These are phyloP conservation scores for Pseudogymnoascus sp. DNA, from an alignment of 2,329 filamentous ascomycete genomes.

Conservation along the genomic window DNA sequence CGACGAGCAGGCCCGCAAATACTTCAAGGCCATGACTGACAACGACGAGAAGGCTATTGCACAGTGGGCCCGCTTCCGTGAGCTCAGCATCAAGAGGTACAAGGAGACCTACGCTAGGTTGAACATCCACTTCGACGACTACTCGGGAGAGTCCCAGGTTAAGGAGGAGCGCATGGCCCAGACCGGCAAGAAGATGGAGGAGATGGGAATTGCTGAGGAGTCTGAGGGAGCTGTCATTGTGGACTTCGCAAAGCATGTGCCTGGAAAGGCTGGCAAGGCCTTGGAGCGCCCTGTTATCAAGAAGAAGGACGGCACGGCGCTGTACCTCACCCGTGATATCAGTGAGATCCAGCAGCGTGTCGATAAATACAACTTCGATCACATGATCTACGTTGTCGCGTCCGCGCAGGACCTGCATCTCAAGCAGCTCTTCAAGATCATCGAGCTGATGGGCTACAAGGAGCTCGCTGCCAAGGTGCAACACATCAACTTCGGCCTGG, in stretches of 20 bases:
- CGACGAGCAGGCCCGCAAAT: constrained; percentile 66
- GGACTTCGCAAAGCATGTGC: constrained; percentile 59
- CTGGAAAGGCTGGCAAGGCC: constrained; percentile 58
- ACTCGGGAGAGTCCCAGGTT: constrained; percentile 68
- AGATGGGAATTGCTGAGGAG: constrained; percentile 57
- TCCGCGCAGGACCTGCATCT: constrained; percentile 65
- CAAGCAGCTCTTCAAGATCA: constrained; percentile 66
- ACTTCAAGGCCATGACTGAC: constrained; percentile 65
- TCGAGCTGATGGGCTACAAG: constrained; percentile 60
- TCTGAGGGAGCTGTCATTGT: constrained; percentile 65
- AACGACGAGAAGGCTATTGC: constrained; percentile 51
- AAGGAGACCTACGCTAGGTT: constrained; percentile 59
- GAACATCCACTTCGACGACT: constrained; percentile 62
- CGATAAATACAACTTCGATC: constrained; percentile 58
- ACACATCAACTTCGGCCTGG: constrained; percentile 69
- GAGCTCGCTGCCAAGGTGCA: constrained; percentile 60
- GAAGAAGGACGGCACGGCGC: constrained; percentile 65
- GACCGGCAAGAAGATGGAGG: constrained; percentile 51
- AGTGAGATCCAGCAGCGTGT: constrained; percentile 61
- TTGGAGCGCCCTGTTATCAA: constrained; percentile 63
- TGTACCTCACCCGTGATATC: constrained; percentile 72
- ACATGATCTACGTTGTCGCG: constrained; percentile 74
- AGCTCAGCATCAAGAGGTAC: constrained; percentile 59
- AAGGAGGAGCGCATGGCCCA: constrained; percentile 56
- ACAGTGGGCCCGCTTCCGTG: constrained; percentile 57